These are phyloP conservation scores for Isatis tinctoria DNA, from an alignment of 345 rosid genomes.

Conservation along the genomic window DNA sequence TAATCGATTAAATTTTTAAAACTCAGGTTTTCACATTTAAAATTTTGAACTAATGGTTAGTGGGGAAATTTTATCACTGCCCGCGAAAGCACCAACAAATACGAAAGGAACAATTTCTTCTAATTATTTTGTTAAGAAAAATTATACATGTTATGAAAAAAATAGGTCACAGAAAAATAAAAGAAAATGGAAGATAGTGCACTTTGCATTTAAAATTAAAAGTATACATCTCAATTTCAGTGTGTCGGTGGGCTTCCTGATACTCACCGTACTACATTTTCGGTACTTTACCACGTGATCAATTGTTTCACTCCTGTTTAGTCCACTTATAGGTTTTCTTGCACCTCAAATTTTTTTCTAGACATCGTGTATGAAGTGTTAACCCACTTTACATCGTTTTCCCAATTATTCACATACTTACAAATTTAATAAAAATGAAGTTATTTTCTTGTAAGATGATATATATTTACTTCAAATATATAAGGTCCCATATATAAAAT, in stretches of 20 bases:
- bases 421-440: background rate
- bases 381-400: background rate
- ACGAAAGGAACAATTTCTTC: no score
- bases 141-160: no score
- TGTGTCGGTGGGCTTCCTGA: constrained; percentile 18
- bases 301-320: background rate
- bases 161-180: background rate
- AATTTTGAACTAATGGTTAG: no score
- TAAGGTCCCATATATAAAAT: background rate
- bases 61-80: no score
- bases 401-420: background rate
- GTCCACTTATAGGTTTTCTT: background rate
- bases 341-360: background rate
- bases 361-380: background rate
- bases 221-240: background rate
- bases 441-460: background rate
- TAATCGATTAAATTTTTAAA: no score
- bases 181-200: background rate
- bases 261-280: background rate
- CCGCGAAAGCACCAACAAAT: no score
- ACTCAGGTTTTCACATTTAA: no score
- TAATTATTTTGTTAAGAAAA: no score
- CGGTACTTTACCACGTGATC: constrained; percentile 9
- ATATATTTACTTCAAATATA: background rate
- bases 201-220: background rate